These are phyloP conservation scores for Paramyrothecium roridum DNA, from an alignment of 2,329 filamentous ascomycete species.

Conservation along the genomic window DNA sequence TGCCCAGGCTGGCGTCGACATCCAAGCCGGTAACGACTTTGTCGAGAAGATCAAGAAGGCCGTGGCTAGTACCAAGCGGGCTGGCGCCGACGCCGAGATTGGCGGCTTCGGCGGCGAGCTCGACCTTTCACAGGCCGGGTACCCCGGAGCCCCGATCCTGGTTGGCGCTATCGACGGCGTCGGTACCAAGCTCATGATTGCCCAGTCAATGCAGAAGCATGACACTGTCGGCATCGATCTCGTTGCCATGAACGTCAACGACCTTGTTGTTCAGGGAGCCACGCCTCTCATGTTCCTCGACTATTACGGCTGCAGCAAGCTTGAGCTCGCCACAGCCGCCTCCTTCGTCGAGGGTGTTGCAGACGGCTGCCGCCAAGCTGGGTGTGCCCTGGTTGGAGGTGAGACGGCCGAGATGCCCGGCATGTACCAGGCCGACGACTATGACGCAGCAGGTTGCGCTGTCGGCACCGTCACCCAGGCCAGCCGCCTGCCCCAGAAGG, in stretches of 20 bases:
- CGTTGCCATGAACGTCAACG: constrained; percentile 99
- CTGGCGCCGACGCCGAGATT: constrained; percentile 89
- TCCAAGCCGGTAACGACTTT: constrained; percentile 89
- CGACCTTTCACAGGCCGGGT: constrained; percentile 66
- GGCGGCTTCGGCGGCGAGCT: constrained; percentile 83
- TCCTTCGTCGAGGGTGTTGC: constrained; percentile 92
- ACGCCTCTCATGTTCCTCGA: constrained; percentile 96
- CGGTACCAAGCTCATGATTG: constrained; percentile 95
- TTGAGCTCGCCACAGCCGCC: constrained; percentile 73
- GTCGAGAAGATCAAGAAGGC: constrained; percentile 88
- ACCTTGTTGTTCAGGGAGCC: constrained; percentile 92
- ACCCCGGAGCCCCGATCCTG: constrained; percentile 70
- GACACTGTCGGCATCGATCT: constrained; percentile 95
- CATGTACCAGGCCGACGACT: constrained; percentile 84
- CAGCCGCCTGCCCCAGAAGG: constrained; percentile 70
- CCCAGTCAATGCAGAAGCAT: constrained; percentile 84
- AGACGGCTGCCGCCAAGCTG: constrained; percentile 77
- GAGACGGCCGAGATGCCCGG: constrained; percentile 99
- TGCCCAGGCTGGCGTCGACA: constrained; percentile 87
- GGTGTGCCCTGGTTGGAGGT: constrained; percentile 90
- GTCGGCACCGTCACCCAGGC: constrained; percentile 75
- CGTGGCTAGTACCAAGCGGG: constrained; percentile 78
- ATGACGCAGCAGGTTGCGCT: constrained; percentile 88
- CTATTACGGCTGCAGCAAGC: constrained; percentile 91
- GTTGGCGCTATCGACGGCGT: constrained; percentile 97